Base-by-base conservation (phyloP, 805 yeast species). In the Wickerhamomyces bisporus region DNA sequence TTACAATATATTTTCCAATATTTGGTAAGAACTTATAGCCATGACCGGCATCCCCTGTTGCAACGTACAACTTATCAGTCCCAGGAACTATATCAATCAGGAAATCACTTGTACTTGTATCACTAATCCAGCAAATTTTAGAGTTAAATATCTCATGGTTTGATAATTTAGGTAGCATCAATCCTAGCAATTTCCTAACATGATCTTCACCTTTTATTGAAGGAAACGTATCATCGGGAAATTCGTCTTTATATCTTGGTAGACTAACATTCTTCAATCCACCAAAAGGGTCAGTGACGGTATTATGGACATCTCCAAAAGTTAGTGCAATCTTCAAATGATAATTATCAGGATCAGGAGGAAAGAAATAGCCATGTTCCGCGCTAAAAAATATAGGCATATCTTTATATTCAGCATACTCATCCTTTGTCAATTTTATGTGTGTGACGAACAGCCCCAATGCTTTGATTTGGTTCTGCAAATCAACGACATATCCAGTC, bases 1-100 rank as follows among this genome's bases (percentile, higher is more conserved):
- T 52, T 3, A 41, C 37, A 14, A 70, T 66, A 42, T 70, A 71
- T 37, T 58, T 60, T 1, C 77, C 75, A 35, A 71, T 67, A 30
- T 58, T 64, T 13, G 77, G 77, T 38, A 71, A 44, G 32, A 66
- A 66, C 48, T 70, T 71, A 52, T 62, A 70, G 5, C 61, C 72
- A 49, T 70, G 75, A 8, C 75, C 73, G 4, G 74, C 63, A 46
- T 70, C 75, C 14, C 77, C 77, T 10, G 70, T 57, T 0, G 72
- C 73, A n/a, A 71, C 64, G 35, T 43, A 59, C 2, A 66, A 52
- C 20, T 60, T 61, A 0, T 38, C 30, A 14, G 44, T 43, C 2
- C 47, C 46, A 2, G 75, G 75, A 17, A 64, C 57, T 20, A 41
- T 41, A 43, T 68, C 71, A 17, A 70, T 61, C 12, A 70, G 48